Evolutionary conservation across 2,329 filamentous ascomycete species (phyloP).

Genomic region (Ophiostoma sp.): DNA sequence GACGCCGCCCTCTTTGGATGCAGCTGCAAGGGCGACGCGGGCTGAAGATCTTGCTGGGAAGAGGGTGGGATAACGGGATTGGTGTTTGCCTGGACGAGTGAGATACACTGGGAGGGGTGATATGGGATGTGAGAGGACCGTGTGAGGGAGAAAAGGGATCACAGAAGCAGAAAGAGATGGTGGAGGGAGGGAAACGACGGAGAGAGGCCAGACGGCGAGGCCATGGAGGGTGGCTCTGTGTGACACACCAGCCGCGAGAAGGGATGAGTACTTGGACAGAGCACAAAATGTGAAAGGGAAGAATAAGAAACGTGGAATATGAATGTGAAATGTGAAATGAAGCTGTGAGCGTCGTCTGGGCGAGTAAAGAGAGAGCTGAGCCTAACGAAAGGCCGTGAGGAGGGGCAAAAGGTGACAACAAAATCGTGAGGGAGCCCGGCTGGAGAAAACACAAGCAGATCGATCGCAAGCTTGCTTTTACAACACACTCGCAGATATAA

Average conservation of each 20-base stretch:
- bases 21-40: constrained; percentile 29
- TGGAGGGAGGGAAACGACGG: constrained; percentile 24
- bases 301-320: not conserved
- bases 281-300: not conserved
- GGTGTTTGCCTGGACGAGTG: constrained; percentile 21
- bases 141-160: not conserved
- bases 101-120: constrained; percentile 13
- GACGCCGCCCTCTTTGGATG: constrained; percentile 6
- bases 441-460: not conserved
- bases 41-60: constrained; percentile 26
- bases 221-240: constrained; percentile 27
- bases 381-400: not conserved
- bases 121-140: constrained; percentile 9
- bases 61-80: constrained; percentile 25
- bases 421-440: not conserved
- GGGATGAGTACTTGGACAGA: not conserved
- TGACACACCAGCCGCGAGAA: constrained; percentile 27
- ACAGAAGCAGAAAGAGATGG: not conserved
- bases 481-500: not conserved
- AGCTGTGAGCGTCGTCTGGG: not conserved
- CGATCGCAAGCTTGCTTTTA: not conserved
- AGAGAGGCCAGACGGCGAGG: constrained; percentile 24
- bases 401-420: not conserved
- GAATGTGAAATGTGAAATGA: not conserved
- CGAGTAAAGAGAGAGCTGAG: not conserved